These are phyloP conservation scores for Rubia balearica DNA, from an alignment of 305 asterid species.

Conservation along the genomic window DNA sequence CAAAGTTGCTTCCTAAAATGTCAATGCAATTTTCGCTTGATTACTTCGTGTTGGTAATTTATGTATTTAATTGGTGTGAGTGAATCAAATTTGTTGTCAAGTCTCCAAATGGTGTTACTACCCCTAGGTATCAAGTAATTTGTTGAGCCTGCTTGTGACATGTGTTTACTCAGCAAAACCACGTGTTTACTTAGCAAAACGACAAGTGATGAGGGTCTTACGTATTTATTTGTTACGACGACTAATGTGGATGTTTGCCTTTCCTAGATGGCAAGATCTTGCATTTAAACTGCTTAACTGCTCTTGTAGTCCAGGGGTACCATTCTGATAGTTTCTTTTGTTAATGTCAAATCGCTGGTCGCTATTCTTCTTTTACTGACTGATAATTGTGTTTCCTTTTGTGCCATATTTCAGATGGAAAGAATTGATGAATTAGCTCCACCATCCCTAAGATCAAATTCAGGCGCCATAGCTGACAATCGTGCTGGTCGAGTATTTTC, in stretches of 20 bases:
- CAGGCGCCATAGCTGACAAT: slow-evolving; percentile 46
- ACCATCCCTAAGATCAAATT: slow-evolving; percentile 41
- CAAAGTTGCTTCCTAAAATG: not conserved
- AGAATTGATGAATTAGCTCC: slow-evolving; percentile 51
- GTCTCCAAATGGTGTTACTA: not conserved
- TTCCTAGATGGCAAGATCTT: not conserved
- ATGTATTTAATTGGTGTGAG: not conserved
- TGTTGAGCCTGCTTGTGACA: not conserved
- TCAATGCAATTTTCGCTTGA: not conserved
- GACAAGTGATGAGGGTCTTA: not conserved
- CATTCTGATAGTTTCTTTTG: not conserved
- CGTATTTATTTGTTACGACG: not conserved
- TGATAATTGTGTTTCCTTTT: not conserved
- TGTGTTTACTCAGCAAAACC: not conserved
- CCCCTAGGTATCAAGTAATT: not conserved
- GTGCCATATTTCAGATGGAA: slow-evolving; percentile 57
- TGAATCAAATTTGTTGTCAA: not conserved
- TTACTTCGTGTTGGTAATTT: not conserved
- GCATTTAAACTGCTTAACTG: not conserved
- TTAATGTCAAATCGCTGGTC: not conserved
- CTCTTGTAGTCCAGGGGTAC: not conserved
- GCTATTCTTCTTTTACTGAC: not conserved
- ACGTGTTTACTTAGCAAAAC: not conserved
- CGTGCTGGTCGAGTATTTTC: slow-evolving; percentile 50
- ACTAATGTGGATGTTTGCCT: not conserved